Conservation (phyloP, 768 basidiomycete genomes). For the Cantharellus cinnabarinus region DNA sequence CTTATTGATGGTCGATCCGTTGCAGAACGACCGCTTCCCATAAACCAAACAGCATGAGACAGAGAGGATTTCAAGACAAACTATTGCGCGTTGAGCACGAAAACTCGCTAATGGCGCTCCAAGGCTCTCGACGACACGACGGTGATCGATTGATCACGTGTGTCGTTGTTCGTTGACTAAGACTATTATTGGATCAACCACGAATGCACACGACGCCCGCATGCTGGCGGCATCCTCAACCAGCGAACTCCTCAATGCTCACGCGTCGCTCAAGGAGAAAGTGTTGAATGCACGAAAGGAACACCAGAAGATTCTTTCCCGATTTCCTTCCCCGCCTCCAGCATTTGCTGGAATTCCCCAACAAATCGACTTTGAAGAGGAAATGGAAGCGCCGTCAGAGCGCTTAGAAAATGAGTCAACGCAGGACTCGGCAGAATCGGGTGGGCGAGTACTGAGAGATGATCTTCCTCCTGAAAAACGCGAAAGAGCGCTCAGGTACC, state of each 20-base stretch:
- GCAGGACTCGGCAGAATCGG: background rate
- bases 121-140: too few species aligned
- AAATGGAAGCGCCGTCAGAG: background rate
- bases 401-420: background rate
- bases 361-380: background rate
- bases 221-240: too few species aligned
- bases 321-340: slow-evolving; percentile 2
- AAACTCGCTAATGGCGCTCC: too few species aligned
- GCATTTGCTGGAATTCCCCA: background rate
- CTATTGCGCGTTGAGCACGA: too few species aligned
- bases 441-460: background rate
- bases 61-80: too few species aligned
- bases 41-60: too few species aligned
- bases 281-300: slow-evolving; percentile 2
- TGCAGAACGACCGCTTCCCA: too few species aligned
- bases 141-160: too few species aligned
- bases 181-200: too few species aligned
- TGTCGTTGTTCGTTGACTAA: too few species aligned
- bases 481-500: slow-evolving; percentile 45
- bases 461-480: slow-evolving; percentile 24
- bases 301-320: slow-evolving; percentile 2
- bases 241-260: slow-evolving; percentile 1
- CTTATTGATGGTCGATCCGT: too few species aligned
- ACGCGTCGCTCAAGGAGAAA: slow-evolving; percentile 1
- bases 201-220: too few species aligned